Percentiles rank a stretch among this genome's conserved stretches.
These are phyloP conservation scores for Daldinia eschscholtzii DNA, from an alignment of 2,329 filamentous ascomycete species.

Conservation along the genomic window DNA sequence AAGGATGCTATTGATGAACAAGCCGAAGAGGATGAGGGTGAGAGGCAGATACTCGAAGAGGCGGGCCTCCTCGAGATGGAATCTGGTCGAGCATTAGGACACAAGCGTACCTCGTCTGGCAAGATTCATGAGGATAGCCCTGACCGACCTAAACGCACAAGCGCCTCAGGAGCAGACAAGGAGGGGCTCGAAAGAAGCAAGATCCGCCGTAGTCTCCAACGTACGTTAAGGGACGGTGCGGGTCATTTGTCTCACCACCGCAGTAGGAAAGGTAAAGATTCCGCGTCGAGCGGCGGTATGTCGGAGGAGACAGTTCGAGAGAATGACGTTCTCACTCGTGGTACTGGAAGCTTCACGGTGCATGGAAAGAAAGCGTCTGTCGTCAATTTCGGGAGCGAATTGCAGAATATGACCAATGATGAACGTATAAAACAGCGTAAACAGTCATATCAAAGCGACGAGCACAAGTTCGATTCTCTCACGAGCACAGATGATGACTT, in stretches of 20 bases:
- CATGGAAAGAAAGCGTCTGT: conserved; percentile 98
- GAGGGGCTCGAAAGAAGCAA: conserved; percentile 72
- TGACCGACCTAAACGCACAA: conserved; percentile 56
- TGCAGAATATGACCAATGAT: conserved; percentile 81
- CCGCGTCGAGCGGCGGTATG: conserved; percentile 68
- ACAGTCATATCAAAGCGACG: conserved; percentile 59
- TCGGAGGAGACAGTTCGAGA: conserved; percentile 66
- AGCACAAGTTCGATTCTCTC: conserved; percentile 53
- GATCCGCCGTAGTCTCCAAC: conserved; percentile 87
- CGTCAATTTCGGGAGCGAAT: conserved; percentile 94
- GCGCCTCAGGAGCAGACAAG: conserved; percentile 52
- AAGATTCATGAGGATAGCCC: conserved; percentile 59
- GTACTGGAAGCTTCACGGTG: conserved; percentile 90
- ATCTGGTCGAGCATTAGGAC: conserved; percentile 58
- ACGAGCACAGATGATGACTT: conserved; percentile 63
- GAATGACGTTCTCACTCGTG: conserved; percentile 77
- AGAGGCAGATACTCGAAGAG: conserved; percentile 76
- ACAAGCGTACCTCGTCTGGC: conserved; percentile 56
- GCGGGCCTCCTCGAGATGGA: conserved; percentile 70
- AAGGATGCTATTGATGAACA: conserved; percentile 52
- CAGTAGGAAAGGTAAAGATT: conserved; percentile 82
- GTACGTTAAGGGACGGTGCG: conserved; percentile 85
- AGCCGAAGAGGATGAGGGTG: conserved; percentile 72
- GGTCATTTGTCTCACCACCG: conserved; percentile 75
- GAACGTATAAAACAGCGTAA: conserved; percentile 77